phyloP scores from a whole-genome alignment of 441 rosid genomes.

The Populus hybrid region DNA sequence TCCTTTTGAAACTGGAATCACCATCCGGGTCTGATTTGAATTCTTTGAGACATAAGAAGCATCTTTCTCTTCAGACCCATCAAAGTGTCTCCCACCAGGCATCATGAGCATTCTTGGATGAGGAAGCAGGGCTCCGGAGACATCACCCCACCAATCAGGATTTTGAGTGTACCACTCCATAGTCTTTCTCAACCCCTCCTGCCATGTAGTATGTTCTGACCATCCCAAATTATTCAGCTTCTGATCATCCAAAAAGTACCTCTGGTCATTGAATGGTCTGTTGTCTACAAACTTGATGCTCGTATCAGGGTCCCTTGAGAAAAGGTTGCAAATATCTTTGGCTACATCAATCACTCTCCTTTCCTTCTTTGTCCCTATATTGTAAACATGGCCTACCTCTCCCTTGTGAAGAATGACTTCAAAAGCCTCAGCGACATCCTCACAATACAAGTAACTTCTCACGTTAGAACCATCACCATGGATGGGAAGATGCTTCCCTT shows the following conservation, averaged over 20 bases:
- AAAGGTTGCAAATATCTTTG: conserved; percentile 68
- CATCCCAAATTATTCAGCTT: conserved; percentile 81
- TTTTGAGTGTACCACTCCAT: conserved; percentile 80
- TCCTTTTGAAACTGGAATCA: conserved; percentile 49
- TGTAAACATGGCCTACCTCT: conserved; percentile 88
- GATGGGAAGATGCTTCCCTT: conserved; percentile 70
- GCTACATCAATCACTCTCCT: conserved; percentile 94
- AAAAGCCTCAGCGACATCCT: conserved; percentile 97
- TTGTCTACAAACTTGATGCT: conserved; percentile 79
- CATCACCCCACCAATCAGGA: conserved; percentile 98
- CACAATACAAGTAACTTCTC: conserved; percentile 86
- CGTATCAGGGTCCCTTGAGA: conserved; percentile 58
- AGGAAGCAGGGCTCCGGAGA: conserved; percentile 82
- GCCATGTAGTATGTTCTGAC: conserved; percentile 81
- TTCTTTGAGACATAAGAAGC: conserved; percentile 28
- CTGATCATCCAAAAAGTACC: conserved; percentile 89
- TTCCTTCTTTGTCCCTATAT: conserved; percentile 84
- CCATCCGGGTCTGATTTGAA: conserved; percentile 65
- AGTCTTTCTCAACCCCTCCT: conserved; percentile 84
- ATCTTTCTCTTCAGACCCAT: conserved; percentile 62
- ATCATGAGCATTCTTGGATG: conserved; percentile 95
- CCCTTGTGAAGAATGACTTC: conserved; percentile 90
- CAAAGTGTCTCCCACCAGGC: conserved; percentile 86
- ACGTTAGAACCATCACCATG: conserved; percentile 93
- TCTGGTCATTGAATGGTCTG: conserved; percentile 90